phyloP scores from a whole-genome alignment of 202 grass and related monocot species.

The Musa balbisiana region DNA sequence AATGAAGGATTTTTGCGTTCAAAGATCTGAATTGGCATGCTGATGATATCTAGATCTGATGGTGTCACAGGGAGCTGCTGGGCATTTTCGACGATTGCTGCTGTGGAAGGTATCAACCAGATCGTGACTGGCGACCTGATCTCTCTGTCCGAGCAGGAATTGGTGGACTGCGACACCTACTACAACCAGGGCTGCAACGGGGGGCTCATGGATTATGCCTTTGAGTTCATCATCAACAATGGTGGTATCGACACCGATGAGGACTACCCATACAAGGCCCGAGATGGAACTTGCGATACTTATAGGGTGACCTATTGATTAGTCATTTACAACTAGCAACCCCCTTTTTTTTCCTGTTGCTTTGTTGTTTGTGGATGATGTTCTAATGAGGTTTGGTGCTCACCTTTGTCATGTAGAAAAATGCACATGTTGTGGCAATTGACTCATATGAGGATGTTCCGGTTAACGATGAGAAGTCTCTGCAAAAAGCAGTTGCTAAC shows the following conservation, averaged over 20 bases:
- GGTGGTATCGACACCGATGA: slow-evolving; percentile 34
- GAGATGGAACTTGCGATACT: slow-evolving; percentile 21
- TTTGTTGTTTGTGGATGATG: neutral
- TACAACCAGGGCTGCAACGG: slow-evolving; percentile 39
- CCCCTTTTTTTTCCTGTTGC: neutral
- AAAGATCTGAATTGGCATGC: neutral
- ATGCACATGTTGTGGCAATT: slow-evolving; percentile 32
- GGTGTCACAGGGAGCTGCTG: slow-evolving; percentile 36
- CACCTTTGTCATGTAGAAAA: slow-evolving; percentile 24
- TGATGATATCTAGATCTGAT: neutral
- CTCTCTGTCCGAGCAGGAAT: slow-evolving; percentile 37
- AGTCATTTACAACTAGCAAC: neutral
- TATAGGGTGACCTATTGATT: neutral
- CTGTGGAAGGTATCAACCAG: slow-evolving; percentile 46
- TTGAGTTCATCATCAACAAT: slow-evolving; percentile 37
- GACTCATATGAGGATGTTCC: slow-evolving; percentile 35
- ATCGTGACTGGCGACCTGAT: slow-evolving; percentile 36
- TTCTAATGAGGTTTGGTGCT: neutral
- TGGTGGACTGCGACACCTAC: slow-evolving; percentile 37
- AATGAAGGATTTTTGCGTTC: neutral
- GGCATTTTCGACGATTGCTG: slow-evolving; percentile 39
- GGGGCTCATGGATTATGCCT: slow-evolving; percentile 44
- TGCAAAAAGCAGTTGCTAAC: slow-evolving; percentile 35
- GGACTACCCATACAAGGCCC: slow-evolving; percentile 33
- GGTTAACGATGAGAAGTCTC: slow-evolving; percentile 21